Evolutionary conservation across 352 stramenopile species (phyloP).

Genomic region (Hyaloperonospora brassicae): DNA sequence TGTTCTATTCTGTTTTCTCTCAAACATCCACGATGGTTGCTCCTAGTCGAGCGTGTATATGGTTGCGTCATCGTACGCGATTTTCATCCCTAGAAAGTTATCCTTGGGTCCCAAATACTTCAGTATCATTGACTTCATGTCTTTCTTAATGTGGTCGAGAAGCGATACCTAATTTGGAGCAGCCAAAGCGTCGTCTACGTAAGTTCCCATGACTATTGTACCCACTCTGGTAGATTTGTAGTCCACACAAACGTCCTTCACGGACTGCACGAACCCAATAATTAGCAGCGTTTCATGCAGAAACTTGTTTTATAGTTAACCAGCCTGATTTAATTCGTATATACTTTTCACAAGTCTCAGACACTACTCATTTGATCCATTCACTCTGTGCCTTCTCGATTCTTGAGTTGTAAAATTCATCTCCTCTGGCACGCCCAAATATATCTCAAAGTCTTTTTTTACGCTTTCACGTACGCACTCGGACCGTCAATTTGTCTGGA

Average conservation of each 20-base stretch:
- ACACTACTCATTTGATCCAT: no score
- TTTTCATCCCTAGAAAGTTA: slow-evolving; percentile 26
- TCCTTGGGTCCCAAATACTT: slow-evolving; percentile 22
- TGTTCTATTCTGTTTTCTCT: no score
- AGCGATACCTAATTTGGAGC: no score
- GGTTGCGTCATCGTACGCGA: slow-evolving; percentile 1
- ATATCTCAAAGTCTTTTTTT: slow-evolving; percentile 15
- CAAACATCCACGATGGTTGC: slow-evolving; percentile 13
- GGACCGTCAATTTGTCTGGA: no score
- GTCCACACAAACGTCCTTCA: slow-evolving; percentile 25
- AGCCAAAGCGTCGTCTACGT: no score
- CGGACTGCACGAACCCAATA: slow-evolving; percentile 7
- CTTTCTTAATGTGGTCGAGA: no score
- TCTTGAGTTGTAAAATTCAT: no score
- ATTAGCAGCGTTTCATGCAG: slow-evolving; percentile 19
- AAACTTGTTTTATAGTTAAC: slow-evolving; percentile 22
- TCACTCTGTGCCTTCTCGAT: no score
- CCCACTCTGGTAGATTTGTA: neutral
- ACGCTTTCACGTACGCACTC: no score
- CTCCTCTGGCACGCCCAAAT: slow-evolving; percentile 15
- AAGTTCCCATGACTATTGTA: neutral
- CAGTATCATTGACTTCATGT: no score
- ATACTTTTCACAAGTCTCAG: no score
- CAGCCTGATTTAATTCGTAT: neutral
- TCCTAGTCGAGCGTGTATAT: slow-evolving; percentile 17